Conservation (phyloP, 768 basidiomycete genomes). For the Tremella mesenterica region DNA sequence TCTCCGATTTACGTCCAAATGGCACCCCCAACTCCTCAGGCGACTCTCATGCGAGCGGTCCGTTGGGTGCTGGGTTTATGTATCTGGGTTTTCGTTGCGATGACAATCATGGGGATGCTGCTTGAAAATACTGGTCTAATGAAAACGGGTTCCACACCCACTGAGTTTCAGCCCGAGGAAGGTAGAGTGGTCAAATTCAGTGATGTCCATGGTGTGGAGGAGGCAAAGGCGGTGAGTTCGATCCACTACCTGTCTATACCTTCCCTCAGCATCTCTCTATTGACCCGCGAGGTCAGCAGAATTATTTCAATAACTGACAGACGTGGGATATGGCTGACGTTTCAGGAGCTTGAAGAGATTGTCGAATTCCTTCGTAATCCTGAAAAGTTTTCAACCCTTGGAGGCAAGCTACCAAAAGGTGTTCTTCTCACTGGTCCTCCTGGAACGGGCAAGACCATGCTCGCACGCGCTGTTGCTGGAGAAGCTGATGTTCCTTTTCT, state of each 20-base stretch:
- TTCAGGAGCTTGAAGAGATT: conserved; percentile 81
- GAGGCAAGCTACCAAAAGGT: conserved; percentile 90
- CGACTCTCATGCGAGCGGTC: conserved; percentile 25
- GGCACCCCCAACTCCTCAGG: conserved; percentile 27
- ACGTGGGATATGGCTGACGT: background rate
- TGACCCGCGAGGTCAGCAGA: no score
- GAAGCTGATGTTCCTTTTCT: conserved; percentile 98
- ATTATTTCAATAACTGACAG: no score
- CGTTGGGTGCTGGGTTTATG: conserved; percentile 26
- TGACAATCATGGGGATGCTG: conserved; percentile 77
- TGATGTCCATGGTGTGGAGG: conserved; percentile 95
- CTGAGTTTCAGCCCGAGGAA: conserved; percentile 69
- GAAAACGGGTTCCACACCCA: conserved; percentile 66
- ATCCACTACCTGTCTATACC: background rate
- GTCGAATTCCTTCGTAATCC: conserved; percentile 95
- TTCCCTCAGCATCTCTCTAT: no score
- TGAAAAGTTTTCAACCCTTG: conserved; percentile 74
- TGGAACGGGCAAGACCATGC: conserved; percentile 91
- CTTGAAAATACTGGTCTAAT: conserved; percentile 89
- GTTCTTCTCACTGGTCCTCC: conserved; percentile 55
- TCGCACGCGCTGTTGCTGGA: conserved; percentile 94
- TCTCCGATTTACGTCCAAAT: conserved; percentile 41
- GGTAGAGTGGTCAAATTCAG: conserved; percentile 79
- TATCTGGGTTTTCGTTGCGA: conserved; percentile 47
- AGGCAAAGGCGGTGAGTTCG: conserved; percentile 71